Percentiles rank a stretch among this genome's conserved stretches.
Evolutionary conservation across 1,284 basidiomycete species (phyloP).

Genomic region (Puccinia sorghi): DNA sequence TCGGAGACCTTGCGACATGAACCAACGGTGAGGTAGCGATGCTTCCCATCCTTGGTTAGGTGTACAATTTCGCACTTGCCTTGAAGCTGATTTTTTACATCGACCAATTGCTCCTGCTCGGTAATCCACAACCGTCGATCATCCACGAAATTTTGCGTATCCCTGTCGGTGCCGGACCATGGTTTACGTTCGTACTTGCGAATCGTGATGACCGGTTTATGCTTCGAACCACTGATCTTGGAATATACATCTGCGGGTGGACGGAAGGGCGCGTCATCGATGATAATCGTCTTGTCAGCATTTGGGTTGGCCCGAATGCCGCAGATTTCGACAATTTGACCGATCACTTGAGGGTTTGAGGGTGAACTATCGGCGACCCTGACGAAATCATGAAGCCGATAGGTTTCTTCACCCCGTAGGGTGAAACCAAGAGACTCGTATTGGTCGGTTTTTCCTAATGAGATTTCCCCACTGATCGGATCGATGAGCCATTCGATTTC

Average conservation of each 20-base stretch:
- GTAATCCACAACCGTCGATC: slow-evolving; percentile 30
- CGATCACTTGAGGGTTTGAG: slow-evolving; percentile 21
- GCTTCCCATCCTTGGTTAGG: neutral
- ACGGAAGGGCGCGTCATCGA: slow-evolving; percentile 25
- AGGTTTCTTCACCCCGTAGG: slow-evolving; percentile 13
- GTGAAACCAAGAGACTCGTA: slow-evolving; percentile 24
- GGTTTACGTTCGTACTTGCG: slow-evolving; percentile 16
- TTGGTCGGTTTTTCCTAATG: slow-evolving; percentile 22
- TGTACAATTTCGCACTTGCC: slow-evolving; percentile 37
- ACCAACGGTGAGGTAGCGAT: neutral
- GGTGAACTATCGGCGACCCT: slow-evolving; percentile 2
- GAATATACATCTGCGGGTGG: slow-evolving; percentile 19
- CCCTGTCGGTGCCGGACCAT: neutral
- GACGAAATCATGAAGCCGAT: slow-evolving; percentile 24
- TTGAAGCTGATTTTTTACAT: slow-evolving; percentile 10
- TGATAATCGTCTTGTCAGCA: slow-evolving; percentile 8
- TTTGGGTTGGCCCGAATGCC: slow-evolving; percentile 26
- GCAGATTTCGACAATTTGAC: slow-evolving; percentile 39
- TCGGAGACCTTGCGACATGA: slow-evolving; percentile 4
- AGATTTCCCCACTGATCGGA: neutral
- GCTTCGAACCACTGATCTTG: neutral
- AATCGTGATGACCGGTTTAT: slow-evolving; percentile 27
- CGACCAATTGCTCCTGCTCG: neutral
- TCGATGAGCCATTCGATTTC: slow-evolving; percentile 34
- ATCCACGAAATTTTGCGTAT: slow-evolving; percentile 5